These are phyloP conservation scores for Lecanosticta acicola DNA, from an alignment of 2,329 filamentous ascomycete species.

Conservation along the genomic window DNA sequence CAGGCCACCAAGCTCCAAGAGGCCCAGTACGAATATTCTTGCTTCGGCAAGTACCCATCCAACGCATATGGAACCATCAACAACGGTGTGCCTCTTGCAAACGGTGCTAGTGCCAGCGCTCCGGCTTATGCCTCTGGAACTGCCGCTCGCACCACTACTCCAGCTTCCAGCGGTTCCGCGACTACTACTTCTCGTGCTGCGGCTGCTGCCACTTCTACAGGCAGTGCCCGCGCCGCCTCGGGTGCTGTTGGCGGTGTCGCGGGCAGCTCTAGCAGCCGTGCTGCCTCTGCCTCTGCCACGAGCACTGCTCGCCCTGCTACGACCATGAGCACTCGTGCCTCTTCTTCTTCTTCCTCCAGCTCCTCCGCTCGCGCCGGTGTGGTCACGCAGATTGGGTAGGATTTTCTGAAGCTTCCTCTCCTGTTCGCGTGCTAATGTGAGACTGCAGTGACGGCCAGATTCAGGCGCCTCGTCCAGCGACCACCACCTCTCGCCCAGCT, in stretches of 20 bases:
- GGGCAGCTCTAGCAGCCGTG: background rate
- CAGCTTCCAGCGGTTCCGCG: no score
- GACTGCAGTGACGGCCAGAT: background rate
- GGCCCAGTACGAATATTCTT: constrained; percentile 60
- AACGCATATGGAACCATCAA: constrained; percentile 46
- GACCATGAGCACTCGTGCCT: background rate
- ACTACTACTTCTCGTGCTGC: no score
- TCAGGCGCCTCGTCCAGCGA: background rate
- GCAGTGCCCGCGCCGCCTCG: no score
- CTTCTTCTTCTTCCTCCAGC: background rate
- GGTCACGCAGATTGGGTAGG: background rate
- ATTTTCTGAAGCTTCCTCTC: background rate
- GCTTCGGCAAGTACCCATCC: constrained; percentile 53
- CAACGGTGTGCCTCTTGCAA: constrained; percentile 44
- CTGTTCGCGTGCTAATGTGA: background rate
- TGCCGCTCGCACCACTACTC: constrained; percentile 11
- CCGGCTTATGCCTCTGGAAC: background rate
- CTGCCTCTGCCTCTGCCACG: background rate
- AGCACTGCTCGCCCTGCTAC: background rate
- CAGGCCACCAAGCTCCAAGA: constrained; percentile 50
- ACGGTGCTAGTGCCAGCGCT: background rate
- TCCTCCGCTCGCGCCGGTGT: background rate
- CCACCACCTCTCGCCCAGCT: background rate
- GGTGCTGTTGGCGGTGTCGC: background rate
- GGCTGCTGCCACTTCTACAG: no score